Base-by-base conservation (phyloP, 139 green algal species). In the Mesotaenium endlicherianum region DNA sequence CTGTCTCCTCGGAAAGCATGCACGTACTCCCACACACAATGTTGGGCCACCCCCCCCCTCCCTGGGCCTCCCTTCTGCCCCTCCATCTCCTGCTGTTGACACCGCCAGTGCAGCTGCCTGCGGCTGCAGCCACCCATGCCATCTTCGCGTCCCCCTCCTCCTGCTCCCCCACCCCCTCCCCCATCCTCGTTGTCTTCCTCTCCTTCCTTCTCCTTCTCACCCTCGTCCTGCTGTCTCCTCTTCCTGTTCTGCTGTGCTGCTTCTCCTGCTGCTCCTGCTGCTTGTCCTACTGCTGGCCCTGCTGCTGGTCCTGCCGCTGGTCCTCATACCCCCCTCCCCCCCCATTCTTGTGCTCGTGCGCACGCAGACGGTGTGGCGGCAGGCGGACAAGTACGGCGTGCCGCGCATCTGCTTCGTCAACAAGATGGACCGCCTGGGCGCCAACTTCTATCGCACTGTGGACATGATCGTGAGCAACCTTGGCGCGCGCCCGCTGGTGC, bases 371-470 rank as follows among this genome's bases (percentile, higher is more conserved):
- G 96, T 99, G 83, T 99, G 97, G 97, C 94, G 97, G 78, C 96
- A 99, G 93, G 96, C 96, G 67, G 95, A 98, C 92, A 98, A 98
- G 91, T 99, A 99, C 91, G 92, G 88, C 40, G 90, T 98, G 59
- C 95, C 95, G 1, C 93, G 97, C 75, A 95, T 99, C 89, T 98
- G 94, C 91, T 99, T 98, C 80, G 94, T 99, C 20, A 99, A 99
- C 94, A 99, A 99, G 93, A 99, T 99, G 97, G 97, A 99, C 92
- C 91, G 97, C 55, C 93, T 98, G 92, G 97, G 97, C 31, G 97
- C 97, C 79, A 95, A 99, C 93, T 99, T 98, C 90, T 96, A 92
- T 91, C 60, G 83, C 39, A 89, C 84, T 6, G 16, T 67, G n/a
- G 90, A 93, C 86, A 97, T 96, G 93, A 93, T 97, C 49, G 67